Percentiles rank a stretch among this genome's conserved stretches.
phyloP scores from a whole-genome alignment of 2,329 filamentous ascomycete genomes.

The Thielaviopsis punctulata region DNA sequence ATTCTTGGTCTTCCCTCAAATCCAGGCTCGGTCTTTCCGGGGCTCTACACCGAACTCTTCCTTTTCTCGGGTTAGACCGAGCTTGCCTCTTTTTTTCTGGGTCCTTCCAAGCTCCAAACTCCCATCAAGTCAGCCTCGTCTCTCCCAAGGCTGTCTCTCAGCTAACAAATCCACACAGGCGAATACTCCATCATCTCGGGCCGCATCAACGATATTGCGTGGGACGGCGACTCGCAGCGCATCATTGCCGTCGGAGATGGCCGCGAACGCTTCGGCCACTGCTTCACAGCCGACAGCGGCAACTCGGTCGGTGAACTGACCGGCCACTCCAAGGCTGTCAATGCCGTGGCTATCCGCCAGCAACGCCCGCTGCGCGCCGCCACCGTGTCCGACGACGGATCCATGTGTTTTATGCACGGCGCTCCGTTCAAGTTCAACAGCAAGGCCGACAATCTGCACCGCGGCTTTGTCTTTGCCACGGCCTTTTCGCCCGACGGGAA shows the following conservation, averaged over 20 bases:
- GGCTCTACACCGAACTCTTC: not conserved
- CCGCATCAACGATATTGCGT: constrained; percentile 88
- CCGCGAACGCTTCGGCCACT: constrained; percentile 82
- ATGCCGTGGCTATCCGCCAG: constrained; percentile 75
- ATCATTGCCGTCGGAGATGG: constrained; percentile 94
- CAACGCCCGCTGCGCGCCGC: constrained; percentile 82
- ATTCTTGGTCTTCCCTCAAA: not conserved
- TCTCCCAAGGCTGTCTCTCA: not conserved
- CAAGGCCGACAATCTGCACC: constrained; percentile 64
- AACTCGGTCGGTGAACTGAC: constrained; percentile 91
- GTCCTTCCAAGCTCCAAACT: not conserved
- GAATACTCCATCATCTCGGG: constrained; percentile 92
- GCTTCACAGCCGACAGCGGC: constrained; percentile 86
- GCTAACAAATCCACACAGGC: constrained; percentile 23
- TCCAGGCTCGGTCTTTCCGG: not conserved
- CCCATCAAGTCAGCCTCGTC: not conserved
- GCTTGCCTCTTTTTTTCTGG: not conserved
- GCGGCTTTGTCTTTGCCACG: constrained; percentile 74
- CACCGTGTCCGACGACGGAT: constrained; percentile 79
- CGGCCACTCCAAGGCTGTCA: constrained; percentile 81
- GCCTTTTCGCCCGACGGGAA: constrained; percentile 82
- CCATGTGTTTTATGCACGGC: constrained; percentile 81
- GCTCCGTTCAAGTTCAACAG: constrained; percentile 90
- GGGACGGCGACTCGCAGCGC: constrained; percentile 92
- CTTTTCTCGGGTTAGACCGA: not conserved